Conservation (phyloP, 2,329 filamentous ascomycete species). For the Botrytis cinerea region DNA sequence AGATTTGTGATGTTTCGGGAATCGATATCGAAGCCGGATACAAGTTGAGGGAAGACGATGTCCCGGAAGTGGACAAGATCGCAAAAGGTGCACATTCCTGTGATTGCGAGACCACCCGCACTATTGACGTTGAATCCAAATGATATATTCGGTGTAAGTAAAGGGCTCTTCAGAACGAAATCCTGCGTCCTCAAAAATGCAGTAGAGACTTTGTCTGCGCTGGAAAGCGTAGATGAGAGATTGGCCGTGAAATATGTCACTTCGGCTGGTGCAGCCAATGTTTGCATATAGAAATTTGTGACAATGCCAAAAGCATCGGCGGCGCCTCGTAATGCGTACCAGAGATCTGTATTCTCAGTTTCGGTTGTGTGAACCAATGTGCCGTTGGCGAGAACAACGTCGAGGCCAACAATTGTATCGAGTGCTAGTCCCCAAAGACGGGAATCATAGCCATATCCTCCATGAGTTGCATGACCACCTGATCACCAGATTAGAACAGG, state of each 20-base stretch:
- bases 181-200: constrained; percentile 47
- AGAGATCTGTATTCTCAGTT: constrained; percentile 36
- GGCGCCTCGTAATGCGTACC: constrained; percentile 42
- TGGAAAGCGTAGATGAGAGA: constrained; percentile 30
- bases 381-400: constrained; percentile 48
- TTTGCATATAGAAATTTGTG: constrained; percentile 40
- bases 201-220: constrained; percentile 29
- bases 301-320: constrained; percentile 43
- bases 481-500: background rate
- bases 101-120: constrained; percentile 41
- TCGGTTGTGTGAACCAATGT: constrained; percentile 34
- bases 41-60: constrained; percentile 44
- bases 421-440: constrained; percentile 18
- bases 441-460: constrained; percentile 22
- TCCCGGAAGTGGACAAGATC: constrained; percentile 43
- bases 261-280: constrained; percentile 41
- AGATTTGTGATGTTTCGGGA: constrained; percentile 33
- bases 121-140: constrained; percentile 48
- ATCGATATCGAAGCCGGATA: constrained; percentile 42
- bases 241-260: constrained; percentile 34
- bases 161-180: constrained; percentile 44
- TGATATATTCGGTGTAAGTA: constrained; percentile 46
- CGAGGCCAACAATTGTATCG: constrained; percentile 37
- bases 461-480: constrained; percentile 18
- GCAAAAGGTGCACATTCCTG: constrained; percentile 47